Conservation (phyloP, 768 basidiomycete genomes). For the Daedaleopsis nitida region DNA sequence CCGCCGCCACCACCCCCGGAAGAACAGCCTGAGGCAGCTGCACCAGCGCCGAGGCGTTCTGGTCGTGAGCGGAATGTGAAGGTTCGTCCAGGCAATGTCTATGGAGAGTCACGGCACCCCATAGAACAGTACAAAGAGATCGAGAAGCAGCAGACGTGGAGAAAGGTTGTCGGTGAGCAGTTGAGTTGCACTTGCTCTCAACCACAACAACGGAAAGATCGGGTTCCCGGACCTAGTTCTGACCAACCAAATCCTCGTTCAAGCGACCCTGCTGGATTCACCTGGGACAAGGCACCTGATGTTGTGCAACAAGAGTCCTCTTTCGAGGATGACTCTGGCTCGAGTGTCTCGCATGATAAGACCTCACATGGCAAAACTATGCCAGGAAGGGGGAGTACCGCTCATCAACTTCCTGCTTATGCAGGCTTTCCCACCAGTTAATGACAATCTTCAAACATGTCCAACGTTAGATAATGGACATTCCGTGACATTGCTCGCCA, state of each 20-base stretch:
- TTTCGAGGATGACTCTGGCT: background rate
- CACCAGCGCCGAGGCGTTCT: background rate
- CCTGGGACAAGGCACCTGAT: background rate
- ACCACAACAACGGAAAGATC: background rate
- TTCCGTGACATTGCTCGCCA: slow-evolving; percentile 2
- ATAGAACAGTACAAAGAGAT: slow-evolving; percentile 9
- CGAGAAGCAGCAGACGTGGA: slow-evolving; percentile 8
- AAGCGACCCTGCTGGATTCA: background rate
- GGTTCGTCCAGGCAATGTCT: background rate
- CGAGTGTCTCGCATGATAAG: background rate
- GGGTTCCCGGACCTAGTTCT: slow-evolving; percentile 12
- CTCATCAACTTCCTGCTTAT: slow-evolving; percentile 2
- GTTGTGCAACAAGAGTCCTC: too few species aligned
- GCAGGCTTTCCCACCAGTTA: background rate
- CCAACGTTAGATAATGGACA: slow-evolving; percentile 5
- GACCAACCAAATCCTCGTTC: background rate
- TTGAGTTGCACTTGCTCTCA: background rate
- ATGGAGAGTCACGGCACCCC: background rate
- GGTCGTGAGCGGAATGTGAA: slow-evolving; percentile 2
- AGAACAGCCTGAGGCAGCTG: background rate
- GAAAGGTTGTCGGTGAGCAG: slow-evolving; percentile 1
- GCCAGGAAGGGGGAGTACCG: slow-evolving; percentile 10
- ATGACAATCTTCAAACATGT: background rate
- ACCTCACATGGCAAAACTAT: slow-evolving; percentile 2
- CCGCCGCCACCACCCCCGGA: background rate